phyloP scores from a whole-genome alignment of 345 rosid species.

The Triadica sebifera region DNA sequence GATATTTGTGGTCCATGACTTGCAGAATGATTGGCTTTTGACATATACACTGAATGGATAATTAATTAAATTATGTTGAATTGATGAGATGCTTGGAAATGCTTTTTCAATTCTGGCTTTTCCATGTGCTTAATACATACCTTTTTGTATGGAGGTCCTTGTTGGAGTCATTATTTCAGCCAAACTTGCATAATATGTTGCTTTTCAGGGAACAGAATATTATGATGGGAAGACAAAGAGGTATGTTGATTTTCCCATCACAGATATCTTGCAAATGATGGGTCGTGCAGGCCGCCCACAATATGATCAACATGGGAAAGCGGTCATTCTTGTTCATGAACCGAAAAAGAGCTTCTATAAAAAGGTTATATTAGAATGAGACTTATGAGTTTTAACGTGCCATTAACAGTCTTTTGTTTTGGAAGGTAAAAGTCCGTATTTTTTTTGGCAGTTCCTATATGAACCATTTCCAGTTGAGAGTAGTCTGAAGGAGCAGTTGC shows the following conservation, averaged over 20 bases:
- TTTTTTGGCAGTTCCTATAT: constrained; percentile 69
- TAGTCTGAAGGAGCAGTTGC: constrained; percentile 86
- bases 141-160: not conserved
- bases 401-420: constrained; percentile 13
- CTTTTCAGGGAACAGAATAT: constrained; percentile 86
- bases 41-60: not conserved
- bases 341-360: constrained; percentile 98
- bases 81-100: not conserved
- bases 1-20: not conserved
- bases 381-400: not conserved
- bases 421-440: constrained; percentile 13
- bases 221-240: constrained; percentile 94
- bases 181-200: not conserved
- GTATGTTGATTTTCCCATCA: constrained; percentile 93
- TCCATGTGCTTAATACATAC: not conserved
- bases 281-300: constrained; percentile 99
- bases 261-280: constrained; percentile 99
- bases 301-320: constrained; percentile 96
- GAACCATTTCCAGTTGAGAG: constrained; percentile 99
- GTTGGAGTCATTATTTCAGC: not conserved
- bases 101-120: not conserved
- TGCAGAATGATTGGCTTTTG: constrained; percentile 2
- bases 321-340: constrained; percentile 97
- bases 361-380: constrained; percentile 47
- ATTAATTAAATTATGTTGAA: not conserved